Evolutionary conservation across 1,284 basidiomycete genomes (phyloP), one percentile per base, ranked within the genome.

Genomic region (Peniophora sp.): DNA sequence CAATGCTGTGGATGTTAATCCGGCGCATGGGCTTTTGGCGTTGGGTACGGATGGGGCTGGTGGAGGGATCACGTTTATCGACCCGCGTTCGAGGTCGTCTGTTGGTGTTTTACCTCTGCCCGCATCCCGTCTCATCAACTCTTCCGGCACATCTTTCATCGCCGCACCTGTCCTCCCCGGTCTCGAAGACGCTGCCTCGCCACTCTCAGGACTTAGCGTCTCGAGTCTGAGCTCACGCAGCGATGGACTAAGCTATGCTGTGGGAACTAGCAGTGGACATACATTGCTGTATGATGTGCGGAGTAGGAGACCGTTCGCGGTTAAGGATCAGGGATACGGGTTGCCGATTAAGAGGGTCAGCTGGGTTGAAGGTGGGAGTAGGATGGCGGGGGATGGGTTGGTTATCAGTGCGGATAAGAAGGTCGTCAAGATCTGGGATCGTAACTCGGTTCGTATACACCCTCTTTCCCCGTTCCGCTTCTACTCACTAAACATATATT

Each of bases 321-420:
- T 84, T 54, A 99, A 99, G 65, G 97, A 99, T 65, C 96, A 99
- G 68, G 97, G 97, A 1, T 99, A 99, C 61, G 94, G 96, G 2
- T 70, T 99, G 41, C 89, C 95, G 0, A 80, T 99, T 47, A 90
- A 89, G 64, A 87, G 78, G 50, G 80, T 99, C 2, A 69, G 77
- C 32, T 99, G 97, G 97, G 82, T 97, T 23, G 89, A 94, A 59
- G 92, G 91, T 35, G 86, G 89, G 11, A 78, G 74, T 50, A 73
- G 81, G 45, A 89, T 94, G 71, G 85, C 89, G 1, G 89, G 92
- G 39, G 91, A 95, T 57, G 88, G 90, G 1, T 79, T 94, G 66
- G 79, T 97, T 11, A 72, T 95, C 44, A 92, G 87, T 65, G 89
- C 91, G 0, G 95, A 97, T 67, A 89, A 84, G 65, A 97, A 97